Base-by-base conservation (phyloP, 306 rosid genomes). In the Carpinus fangiana region DNA sequence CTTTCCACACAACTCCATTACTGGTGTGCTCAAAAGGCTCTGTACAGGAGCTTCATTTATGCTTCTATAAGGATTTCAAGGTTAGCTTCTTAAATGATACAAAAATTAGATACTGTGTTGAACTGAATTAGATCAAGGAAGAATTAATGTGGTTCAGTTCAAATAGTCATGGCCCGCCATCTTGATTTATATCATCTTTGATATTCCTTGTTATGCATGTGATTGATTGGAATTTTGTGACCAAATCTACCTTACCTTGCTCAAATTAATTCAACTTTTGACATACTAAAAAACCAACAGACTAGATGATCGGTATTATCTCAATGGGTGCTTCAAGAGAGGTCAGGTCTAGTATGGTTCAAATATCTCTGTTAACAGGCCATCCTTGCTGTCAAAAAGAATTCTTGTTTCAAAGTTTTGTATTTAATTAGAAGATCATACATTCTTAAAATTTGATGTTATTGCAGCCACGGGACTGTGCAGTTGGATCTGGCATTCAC, bases 41-140 rank as follows among this genome's bases (percentile, higher is more conserved):
- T 17, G 43, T 95, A 70, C 78, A 85, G 89, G 99, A 95, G 88
- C 91, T 95, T 75, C 81, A 69, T 47, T 73, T 95, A 26, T 95
- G 99, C 91, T 95, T 95, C 86, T 91, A 89, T 85, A 95, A 93
- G 84, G 94, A 93, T 72, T 90, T 95, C 76, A 81, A 84, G 98
- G 99, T 95, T 80, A 8, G 75, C 50, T 68, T 87, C 73, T 10
- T 72, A 20, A 62, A 66, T 73, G 43, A 23, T 80, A 45, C 43
- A 66, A 28, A 52, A 52, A 57, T 52, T 17, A 41, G 34, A 65
- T 65, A 80, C 47, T 67, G 56, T 69, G 43, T 38, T 52, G 78
- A 76, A 61, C 76, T 61, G 64, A 70, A 73, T 56, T n/a, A 62
- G 23, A 46, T 54, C 18, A 43, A 74, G 17, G n/a, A 50, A 70